Conservation (phyloP, 2,329 filamentous ascomycete genomes). For the Clarireedia paspali region DNA sequence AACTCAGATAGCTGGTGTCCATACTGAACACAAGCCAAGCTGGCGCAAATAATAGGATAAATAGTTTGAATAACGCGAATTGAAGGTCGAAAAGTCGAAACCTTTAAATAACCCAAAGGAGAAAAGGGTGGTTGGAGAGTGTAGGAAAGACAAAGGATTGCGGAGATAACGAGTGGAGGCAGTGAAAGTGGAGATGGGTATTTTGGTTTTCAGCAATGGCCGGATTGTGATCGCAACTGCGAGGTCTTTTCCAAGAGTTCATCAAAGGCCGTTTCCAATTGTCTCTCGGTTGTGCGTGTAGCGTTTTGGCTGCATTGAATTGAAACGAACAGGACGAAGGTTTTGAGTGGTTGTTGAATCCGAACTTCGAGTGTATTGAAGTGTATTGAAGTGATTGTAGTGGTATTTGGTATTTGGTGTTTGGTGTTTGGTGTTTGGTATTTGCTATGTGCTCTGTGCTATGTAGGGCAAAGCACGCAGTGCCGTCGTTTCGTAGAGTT, state of each 20-base stretch:
- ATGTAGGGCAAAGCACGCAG: background rate
- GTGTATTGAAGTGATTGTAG: too few species aligned
- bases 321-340: too few species aligned
- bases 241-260: background rate
- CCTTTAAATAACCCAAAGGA: constrained; percentile 1
- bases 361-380: background rate
- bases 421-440: too few species aligned
- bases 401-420: too few species aligned
- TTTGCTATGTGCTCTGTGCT: too few species aligned
- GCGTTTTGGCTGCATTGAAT: background rate
- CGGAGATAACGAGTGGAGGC: background rate
- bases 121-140: constrained; percentile 2
- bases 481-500: too few species aligned
- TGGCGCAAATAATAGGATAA: background rate
- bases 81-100: background rate
- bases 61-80: background rate
- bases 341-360: background rate
- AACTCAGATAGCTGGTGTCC: constrained; percentile 87
- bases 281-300: background rate
- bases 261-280: background rate
- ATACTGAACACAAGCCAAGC: constrained; percentile 38
- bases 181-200: constrained; percentile 1
- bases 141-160: background rate
- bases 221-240: background rate
- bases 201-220: background rate